A percentile compares a stretch with the other conserved stretches of the same genome.
Conservation (phyloP, 2,329 filamentous ascomycete genomes). For the Juglanconis juglandina region DNA sequence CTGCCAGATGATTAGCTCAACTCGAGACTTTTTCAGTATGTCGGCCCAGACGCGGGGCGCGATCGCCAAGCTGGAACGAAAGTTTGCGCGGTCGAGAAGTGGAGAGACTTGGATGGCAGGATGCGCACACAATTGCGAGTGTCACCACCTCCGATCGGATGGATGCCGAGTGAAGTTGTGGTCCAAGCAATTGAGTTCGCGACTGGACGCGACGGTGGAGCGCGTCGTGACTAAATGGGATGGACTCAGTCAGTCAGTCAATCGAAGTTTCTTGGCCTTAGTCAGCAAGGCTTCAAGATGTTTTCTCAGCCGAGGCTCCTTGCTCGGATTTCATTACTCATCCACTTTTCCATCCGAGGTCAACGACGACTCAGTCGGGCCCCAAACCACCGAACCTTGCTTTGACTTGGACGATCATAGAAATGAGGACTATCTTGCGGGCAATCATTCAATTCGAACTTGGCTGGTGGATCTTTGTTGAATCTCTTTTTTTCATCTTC, state of each 20-base stretch:
- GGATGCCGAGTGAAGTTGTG: background rate
- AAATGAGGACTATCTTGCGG: background rate
- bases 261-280: background rate
- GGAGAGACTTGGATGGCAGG: background rate
- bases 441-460: background rate
- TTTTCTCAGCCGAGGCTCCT: background rate
- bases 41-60: background rate
- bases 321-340: background rate
- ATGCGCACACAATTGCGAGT: background rate
- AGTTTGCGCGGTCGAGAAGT: background rate
- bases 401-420: background rate
- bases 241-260: background rate
- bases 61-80: background rate
- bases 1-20: background rate
- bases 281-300: too few relatives aligned
- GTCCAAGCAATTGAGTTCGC: background rate
- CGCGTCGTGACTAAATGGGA: conserved; percentile 5
- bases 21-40: background rate
- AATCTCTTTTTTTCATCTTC: conserved; percentile 13
- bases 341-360: background rate
- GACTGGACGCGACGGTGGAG: background rate
- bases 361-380: background rate
- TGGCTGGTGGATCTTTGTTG: background rate
- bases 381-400: background rate
- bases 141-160: background rate